Percentiles rank a stretch among this genome's conserved stretches.
phyloP scores from a whole-genome alignment of 2,329 filamentous ascomycete species.

The Colletotrichum spaethianum region DNA sequence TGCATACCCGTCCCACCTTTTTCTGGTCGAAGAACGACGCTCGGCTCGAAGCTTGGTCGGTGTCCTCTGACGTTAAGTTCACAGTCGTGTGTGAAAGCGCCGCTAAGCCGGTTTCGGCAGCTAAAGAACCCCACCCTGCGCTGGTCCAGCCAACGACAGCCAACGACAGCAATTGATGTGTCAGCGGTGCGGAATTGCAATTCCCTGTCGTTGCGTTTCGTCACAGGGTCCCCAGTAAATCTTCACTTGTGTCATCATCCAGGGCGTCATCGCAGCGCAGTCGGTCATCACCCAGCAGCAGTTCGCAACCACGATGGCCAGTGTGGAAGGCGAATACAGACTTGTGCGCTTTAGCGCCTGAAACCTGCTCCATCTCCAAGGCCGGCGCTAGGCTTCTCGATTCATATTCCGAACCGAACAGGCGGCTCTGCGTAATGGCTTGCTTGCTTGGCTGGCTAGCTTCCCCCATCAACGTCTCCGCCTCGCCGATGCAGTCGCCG shows the following conservation, averaged over 20 bases:
- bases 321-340: not conserved
- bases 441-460: not conserved
- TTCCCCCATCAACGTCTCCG: not conserved
- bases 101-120: not conserved
- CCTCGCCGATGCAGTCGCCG: not conserved
- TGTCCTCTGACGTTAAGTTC: not conserved
- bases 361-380: not conserved
- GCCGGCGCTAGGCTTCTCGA: not conserved
- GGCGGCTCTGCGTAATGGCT: not conserved
- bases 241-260: not conserved
- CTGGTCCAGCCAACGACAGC: not conserved
- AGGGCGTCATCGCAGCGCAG: conserved; percentile 1
- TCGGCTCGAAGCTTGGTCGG: not conserved
- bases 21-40: conserved; percentile 4
- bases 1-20: not conserved
- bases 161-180: conserved; percentile 9
- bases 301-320: not conserved
- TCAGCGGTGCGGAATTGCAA: not conserved
- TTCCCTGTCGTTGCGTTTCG: not conserved
- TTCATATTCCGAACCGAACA: not conserved
- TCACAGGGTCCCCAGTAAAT: not conserved
- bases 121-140: not conserved
- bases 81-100: not conserved
- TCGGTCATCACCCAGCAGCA: not conserved
- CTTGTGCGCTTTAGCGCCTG: not conserved